These are phyloP conservation scores for Cadophora malorum DNA, from an alignment of 2,329 filamentous ascomycete genomes.

Conservation along the genomic window DNA sequence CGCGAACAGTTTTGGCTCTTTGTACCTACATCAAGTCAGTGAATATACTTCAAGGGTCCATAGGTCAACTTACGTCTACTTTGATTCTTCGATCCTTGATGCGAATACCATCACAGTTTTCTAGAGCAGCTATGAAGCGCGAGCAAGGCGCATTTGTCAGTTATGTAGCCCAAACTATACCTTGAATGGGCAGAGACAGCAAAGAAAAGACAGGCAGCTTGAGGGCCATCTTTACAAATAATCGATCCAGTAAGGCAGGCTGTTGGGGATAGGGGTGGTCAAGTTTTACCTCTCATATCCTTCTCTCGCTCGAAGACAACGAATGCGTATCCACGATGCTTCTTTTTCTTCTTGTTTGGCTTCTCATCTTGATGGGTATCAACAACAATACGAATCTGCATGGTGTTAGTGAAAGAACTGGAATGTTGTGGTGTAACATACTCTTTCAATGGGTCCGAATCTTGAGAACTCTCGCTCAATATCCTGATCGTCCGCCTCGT, in stretches of 20 bases:
- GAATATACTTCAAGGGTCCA: background rate
- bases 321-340: slow-evolving; percentile 91
- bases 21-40: slow-evolving; percentile 59
- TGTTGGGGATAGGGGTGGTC: slow-evolving; percentile 50
- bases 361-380: slow-evolving; percentile 74
- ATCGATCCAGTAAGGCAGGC: slow-evolving; percentile 37
- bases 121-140: slow-evolving; percentile 83
- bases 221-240: slow-evolving; percentile 54
- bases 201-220: slow-evolving; percentile 48
- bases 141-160: slow-evolving; percentile 71
- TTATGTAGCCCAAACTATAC: slow-evolving; percentile 65
- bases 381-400: slow-evolving; percentile 83
- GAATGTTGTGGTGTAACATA: slow-evolving; percentile 51
- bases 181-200: slow-evolving; percentile 46
- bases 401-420: slow-evolving; percentile 26
- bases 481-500: slow-evolving; percentile 87
- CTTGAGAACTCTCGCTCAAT: slow-evolving; percentile 92
- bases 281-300: slow-evolving; percentile 94
- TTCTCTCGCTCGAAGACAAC: slow-evolving; percentile 96
- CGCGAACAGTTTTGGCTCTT: slow-evolving; percentile 89
- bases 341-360: slow-evolving; percentile 79
- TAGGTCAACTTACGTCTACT: slow-evolving; percentile 67
- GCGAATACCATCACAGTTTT: slow-evolving; percentile 80
- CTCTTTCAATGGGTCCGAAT: slow-evolving; percentile 92
- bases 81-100: slow-evolving; percentile 93